Conservation (phyloP, 2,329 filamentous ascomycete genomes). For the Stachybotrys echinatus region DNA sequence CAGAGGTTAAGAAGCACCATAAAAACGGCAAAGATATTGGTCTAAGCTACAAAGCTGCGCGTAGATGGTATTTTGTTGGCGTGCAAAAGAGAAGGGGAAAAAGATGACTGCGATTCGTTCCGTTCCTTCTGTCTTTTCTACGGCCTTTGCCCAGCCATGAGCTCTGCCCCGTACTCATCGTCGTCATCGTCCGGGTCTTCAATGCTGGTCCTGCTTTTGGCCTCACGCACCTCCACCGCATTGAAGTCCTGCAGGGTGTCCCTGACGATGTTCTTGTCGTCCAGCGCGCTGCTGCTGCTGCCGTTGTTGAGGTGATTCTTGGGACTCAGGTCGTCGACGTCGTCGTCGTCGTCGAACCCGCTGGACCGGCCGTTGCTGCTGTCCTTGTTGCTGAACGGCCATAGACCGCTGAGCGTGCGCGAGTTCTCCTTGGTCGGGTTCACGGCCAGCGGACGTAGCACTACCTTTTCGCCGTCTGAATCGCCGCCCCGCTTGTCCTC, state of each 20-base stretch:
- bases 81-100: background rate
- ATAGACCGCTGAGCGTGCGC: constrained; percentile 46
- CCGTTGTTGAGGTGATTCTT: constrained; percentile 7
- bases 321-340: constrained; percentile 23
- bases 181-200: constrained; percentile 54
- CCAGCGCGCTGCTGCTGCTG: constrained; percentile 17
- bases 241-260: background rate
- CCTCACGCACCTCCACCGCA: constrained; percentile 48
- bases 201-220: constrained; percentile 50
- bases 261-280: constrained; percentile 27
- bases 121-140: constrained; percentile 6
- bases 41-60: background rate
- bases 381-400: constrained; percentile 48
- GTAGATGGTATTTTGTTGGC: background rate
- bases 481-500: constrained; percentile 25
- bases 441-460: constrained; percentile 50
- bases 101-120: background rate
- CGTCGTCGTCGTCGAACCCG: constrained; percentile 10
- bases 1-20: background rate
- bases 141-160: constrained; percentile 1
- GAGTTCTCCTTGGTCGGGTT: constrained; percentile 40
- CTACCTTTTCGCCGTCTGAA: constrained; percentile 32
- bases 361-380: constrained; percentile 31
- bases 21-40: no score
- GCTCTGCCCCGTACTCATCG: constrained; percentile 23